Percentiles rank a stretch among this genome's conserved stretches.
phyloP scores from a whole-genome alignment of 177 flowering plant genomes.

The Vitis hybrid region DNA sequence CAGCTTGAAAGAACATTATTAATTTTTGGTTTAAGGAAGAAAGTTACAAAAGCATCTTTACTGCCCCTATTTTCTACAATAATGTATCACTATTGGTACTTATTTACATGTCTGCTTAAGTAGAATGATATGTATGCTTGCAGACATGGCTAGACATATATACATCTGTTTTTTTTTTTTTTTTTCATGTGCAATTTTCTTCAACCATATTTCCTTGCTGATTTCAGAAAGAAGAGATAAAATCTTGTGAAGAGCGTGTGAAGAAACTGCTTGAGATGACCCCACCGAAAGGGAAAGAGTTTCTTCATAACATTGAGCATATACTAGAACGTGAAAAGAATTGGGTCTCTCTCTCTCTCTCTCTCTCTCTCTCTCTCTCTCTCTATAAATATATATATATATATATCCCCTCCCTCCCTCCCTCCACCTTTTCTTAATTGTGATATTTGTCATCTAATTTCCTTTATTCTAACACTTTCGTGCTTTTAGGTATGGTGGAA shows the following conservation, averaged over 20 bases:
- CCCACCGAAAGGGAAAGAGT: conserved; percentile 93
- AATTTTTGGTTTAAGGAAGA: background rate
- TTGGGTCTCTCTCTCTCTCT: conserved; percentile 53
- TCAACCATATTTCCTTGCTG: background rate
- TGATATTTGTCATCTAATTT: background rate
- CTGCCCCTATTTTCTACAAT: background rate
- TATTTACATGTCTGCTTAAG: background rate
- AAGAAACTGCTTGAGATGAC: conserved; percentile 86
- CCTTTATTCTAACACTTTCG: background rate
- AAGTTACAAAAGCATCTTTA: background rate
- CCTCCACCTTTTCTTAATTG: background rate
- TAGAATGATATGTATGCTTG: background rate
- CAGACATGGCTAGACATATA: background rate
- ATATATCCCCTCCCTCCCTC: background rate
- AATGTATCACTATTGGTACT: background rate
- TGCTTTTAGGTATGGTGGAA: conserved; percentile 92
- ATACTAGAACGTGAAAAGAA: conserved; percentile 92
- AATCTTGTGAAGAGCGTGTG: conserved; percentile 82
- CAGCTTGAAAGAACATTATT: background rate
- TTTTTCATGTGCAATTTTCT: background rate
- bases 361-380: background rate
- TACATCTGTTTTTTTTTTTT: background rate
- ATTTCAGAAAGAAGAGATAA: conserved; percentile 88
- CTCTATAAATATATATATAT: background rate
- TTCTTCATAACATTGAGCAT: conserved; percentile 84